Evolutionary conservation across 2,329 filamentous ascomycete genomes (phyloP), one percentile per base, ranked within the genome.

Genomic region (Pseudopithomyces chartarum): DNA sequence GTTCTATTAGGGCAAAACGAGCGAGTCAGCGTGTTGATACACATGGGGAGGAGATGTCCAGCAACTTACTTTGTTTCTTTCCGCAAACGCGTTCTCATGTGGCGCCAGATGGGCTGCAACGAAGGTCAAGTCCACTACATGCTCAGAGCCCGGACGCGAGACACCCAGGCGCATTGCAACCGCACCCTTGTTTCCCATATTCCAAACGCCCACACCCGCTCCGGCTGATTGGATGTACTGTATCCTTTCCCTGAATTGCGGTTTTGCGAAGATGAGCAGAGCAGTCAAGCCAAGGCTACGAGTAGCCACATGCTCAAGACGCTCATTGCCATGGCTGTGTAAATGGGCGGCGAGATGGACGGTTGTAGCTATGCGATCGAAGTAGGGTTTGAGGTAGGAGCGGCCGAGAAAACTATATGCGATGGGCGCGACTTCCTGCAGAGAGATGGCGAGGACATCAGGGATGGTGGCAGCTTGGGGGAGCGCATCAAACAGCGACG

Each of bases 181-280:
- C 3, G 92, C 94, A 29, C 94, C 95, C 77, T 99, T 99, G 76
- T 97, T 97, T 15, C 92, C 95, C 89, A 97, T 95, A 48, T 94
- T 89, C 56, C 87, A 88, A 1, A 92, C 76, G 0, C 95, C 95
- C 47, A 97, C 90, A 0, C 95, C 93, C 2, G 92, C 89, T 52
- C 90, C 90, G 2, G 90, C 91, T n/a, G 86, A 87, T 62, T 91
- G 85, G n/a, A 95, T 79, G 67, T 85, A 81, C 52, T 80, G 79
- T 50, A 97, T 80, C 22, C 83, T 81, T 8, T 82, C 76, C 0
- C 84, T 81, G 40, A 85, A 67, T 42, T 82, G 78, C 2, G 88
- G 82, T 55, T 86, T 86, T 19, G 88, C 90, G 73, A 97, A 97
- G 17, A 97, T 83, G 82, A 98, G 86, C 49, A 98, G 85, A 22